These are phyloP conservation scores for Ploettnerulaceae sp. DNA, from an alignment of 2,329 filamentous ascomycete species.

Conservation along the genomic window DNA sequence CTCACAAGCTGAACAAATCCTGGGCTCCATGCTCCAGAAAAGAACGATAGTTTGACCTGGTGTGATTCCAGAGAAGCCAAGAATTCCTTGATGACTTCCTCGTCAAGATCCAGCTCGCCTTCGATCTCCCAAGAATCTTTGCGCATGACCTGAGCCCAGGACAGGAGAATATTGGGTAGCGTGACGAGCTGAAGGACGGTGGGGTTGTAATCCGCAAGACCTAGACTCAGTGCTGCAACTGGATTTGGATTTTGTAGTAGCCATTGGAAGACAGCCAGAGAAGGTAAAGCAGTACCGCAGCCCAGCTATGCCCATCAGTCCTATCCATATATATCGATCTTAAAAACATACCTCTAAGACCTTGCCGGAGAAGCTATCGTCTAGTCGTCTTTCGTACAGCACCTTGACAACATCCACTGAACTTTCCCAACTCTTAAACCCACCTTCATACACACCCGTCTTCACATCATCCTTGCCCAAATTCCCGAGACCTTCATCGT, in stretches of 20 bases:
- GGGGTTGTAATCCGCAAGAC: slow-evolving; percentile 75
- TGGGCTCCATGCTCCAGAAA: slow-evolving; percentile 71
- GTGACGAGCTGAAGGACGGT: slow-evolving; percentile 74
- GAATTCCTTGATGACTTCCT: slow-evolving; percentile 55
- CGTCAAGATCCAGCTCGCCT: slow-evolving; percentile 33
- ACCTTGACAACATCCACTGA: slow-evolving; percentile 73
- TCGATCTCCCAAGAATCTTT: slow-evolving; percentile 27
- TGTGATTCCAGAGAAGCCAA: slow-evolving; percentile 44
- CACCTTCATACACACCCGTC: slow-evolving; percentile 79
- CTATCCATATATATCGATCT: neutral
- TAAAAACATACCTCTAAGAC: slow-evolving; percentile 30
- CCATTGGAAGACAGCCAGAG: slow-evolving; percentile 65
- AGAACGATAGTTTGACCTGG: slow-evolving; percentile 56
- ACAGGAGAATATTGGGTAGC: slow-evolving; percentile 70
- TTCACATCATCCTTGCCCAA: slow-evolving; percentile 69
- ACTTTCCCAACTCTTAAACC: slow-evolving; percentile 89
- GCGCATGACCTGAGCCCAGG: slow-evolving; percentile 44
- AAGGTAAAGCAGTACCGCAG: slow-evolving; percentile 72
- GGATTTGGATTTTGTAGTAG: slow-evolving; percentile 31
- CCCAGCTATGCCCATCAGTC: slow-evolving; percentile 52
- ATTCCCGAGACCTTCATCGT: slow-evolving; percentile 44
- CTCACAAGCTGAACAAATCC: slow-evolving; percentile 56
- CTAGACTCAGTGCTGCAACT: slow-evolving; percentile 23
- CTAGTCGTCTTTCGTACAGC: slow-evolving; percentile 16
- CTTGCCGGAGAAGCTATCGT: slow-evolving; percentile 15